phyloP scores from a whole-genome alignment of 768 basidiomycete genomes.

The Phylloporus arenicola region DNA sequence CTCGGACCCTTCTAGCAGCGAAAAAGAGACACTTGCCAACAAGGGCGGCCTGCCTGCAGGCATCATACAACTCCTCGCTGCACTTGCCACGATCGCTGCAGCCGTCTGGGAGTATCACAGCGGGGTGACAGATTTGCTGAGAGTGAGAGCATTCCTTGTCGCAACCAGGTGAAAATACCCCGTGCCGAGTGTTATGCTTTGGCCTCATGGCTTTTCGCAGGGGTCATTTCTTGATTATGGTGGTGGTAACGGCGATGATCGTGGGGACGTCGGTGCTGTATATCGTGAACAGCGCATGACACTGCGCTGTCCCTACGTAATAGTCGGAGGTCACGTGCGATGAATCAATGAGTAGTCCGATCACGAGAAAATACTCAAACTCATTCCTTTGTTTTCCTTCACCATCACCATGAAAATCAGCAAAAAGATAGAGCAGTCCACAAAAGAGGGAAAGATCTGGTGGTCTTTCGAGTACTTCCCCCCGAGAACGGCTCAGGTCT shows the following conservation, averaged over 20 bases:
- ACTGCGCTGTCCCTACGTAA: not conserved
- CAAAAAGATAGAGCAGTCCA: constrained; percentile 83
- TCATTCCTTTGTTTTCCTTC: constrained; percentile 18
- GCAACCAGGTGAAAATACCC: constrained; percentile 45
- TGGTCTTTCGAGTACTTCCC: constrained; percentile 99
- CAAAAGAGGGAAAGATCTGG: constrained; percentile 83
- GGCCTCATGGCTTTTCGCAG: constrained; percentile 27
- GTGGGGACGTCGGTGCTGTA: constrained; percentile 50
- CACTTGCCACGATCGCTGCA: constrained; percentile 48
- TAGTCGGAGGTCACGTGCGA: constrained; percentile 17
- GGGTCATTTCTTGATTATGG: constrained; percentile 49
- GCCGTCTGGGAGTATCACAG: constrained; percentile 65
- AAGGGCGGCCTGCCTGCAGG: constrained; percentile 44
- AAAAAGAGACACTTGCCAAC: constrained; percentile 21
- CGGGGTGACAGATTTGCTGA: constrained; percentile 51
- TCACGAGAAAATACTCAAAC: constrained; percentile 26
- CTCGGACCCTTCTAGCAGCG: constrained; percentile 33
- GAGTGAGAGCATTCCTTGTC: constrained; percentile 54
- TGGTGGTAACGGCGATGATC: constrained; percentile 42
- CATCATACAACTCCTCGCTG: constrained; percentile 46
- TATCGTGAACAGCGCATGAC: constrained; percentile 31
- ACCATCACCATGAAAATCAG: constrained; percentile 77
- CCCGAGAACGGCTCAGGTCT: constrained; percentile 87
- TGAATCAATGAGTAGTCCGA: constrained; percentile 5
- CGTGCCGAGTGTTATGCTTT: constrained; percentile 3